phyloP scores from a whole-genome alignment of 2,329 filamentous ascomycete genomes.

The Stromatinia cepivora region DNA sequence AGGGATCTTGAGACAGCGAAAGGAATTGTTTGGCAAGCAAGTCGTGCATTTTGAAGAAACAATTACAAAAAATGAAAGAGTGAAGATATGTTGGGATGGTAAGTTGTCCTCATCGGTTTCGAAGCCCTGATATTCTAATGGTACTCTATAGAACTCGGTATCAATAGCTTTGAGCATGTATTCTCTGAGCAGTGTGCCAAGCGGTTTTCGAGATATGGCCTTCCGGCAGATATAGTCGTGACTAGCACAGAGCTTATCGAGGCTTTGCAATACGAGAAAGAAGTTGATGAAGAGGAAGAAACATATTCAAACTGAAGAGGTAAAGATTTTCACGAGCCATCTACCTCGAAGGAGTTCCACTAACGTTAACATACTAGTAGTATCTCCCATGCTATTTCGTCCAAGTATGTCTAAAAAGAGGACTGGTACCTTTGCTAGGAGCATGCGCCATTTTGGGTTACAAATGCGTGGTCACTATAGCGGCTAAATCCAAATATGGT shows the following conservation, averaged over 20 bases:
- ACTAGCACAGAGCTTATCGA: slow-evolving; percentile 11
- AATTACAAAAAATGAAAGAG: neutral
- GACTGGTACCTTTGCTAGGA: neutral
- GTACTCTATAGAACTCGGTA: neutral
- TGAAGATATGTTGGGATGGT: neutral
- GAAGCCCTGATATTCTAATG: neutral
- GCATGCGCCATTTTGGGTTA: neutral
- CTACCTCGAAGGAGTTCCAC: neutral
- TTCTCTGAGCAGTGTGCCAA: neutral
- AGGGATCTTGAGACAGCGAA: neutral
- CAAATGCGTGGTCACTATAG: neutral
- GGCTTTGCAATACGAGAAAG: neutral
- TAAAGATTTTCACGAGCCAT: neutral
- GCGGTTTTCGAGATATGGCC: neutral
- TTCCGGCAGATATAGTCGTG: neutral
- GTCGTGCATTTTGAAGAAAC: neutral
- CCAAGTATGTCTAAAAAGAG: neutral
- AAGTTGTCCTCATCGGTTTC: neutral
- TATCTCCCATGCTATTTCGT: slow-evolving; percentile 9
- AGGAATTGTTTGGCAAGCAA: slow-evolving; percentile 3
- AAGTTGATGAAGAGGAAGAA: neutral
- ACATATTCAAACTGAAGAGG: slow-evolving; percentile 4
- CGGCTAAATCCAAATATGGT: neutral
- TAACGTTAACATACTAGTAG: neutral
- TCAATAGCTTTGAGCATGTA: slow-evolving; percentile 5